Evolutionary conservation across 2,329 filamentous ascomycete genomes (phyloP).

Genomic region (Aspergillus pseudoviridinutans): DNA sequence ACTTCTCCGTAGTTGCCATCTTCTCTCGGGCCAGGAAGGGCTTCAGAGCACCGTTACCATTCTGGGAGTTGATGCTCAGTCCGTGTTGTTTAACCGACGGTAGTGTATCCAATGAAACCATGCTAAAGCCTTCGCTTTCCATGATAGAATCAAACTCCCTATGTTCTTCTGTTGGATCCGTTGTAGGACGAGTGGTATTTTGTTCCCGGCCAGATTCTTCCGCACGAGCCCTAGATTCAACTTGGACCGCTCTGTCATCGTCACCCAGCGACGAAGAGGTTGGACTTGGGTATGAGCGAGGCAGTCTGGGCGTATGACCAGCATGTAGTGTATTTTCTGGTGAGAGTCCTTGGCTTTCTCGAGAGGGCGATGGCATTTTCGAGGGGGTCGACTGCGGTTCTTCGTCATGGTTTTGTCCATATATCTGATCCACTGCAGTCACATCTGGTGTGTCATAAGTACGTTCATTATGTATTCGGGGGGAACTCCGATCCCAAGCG

Average conservation of each 20-base stretch:
- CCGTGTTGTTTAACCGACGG: conserved; percentile 46
- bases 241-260: conserved; percentile 28
- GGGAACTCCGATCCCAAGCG: conserved; percentile 8
- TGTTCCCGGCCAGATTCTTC: neutral
- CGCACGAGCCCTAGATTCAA: conserved; percentile 3
- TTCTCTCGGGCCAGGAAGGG: conserved; percentile 27
- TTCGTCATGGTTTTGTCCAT: conserved; percentile 20
- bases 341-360: conserved; percentile 23
- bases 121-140: conserved; percentile 56
- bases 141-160: conserved; percentile 52
- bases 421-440: conserved; percentile 24
- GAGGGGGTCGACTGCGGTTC: conserved; percentile 32
- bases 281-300: conserved; percentile 38
- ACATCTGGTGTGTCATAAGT: conserved; percentile 29
- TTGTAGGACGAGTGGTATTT: conserved; percentile 4
- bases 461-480: conserved; percentile 19
- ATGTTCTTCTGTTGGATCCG: conserved; percentile 40
- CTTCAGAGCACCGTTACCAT: conserved; percentile 22
- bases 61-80: conserved; percentile 29
- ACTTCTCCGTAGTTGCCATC: conserved; percentile 19
- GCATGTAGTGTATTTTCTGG: conserved; percentile 32
- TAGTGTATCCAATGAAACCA: conserved; percentile 53
- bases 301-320: conserved; percentile 29
- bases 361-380: conserved; percentile 31
- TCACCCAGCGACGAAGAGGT: conserved; percentile 38